Evolutionary conservation across 2,329 filamentous ascomycete species (phyloP), one percentile per base, ranked within the genome.

Genomic region (Diaporthe humulicola): DNA sequence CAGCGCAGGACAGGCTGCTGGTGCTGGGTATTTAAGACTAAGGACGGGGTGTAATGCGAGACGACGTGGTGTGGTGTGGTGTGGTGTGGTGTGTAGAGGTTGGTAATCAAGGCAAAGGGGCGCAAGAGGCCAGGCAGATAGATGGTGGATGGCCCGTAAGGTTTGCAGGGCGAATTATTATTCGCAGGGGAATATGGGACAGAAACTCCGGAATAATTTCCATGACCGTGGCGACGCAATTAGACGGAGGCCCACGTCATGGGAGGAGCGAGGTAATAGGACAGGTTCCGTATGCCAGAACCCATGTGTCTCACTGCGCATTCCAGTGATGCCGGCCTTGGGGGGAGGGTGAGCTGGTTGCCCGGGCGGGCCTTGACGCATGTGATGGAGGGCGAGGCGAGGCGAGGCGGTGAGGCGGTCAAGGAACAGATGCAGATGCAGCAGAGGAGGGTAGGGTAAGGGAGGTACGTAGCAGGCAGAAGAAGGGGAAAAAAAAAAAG

Each of bases 371-470:
- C 30, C 28, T 73, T 60, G 71, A 60, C 71, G 69, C 57, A 72
- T 72, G 70, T 71, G 74, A 71, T 70, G 74, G 71, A 76, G 56
- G 71, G 56, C 61, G 60, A 61, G 71, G 70, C 52, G 71, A 76
- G 74, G 75, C 54, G 73, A 77, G 74, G 73, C 77, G 75, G 70
- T 71, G 75, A 77, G 73, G 70, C 66, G 73, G 74, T 73, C 73
- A 77, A 74, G 61, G 69, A 70, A 61, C 66, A 73, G 48, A 54
- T 64, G 69, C 48, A 52, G 33, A n/a, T n/a, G n/a, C 58, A 56
- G 42, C 60, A 38, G 25, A 73, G 8, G 25, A 30, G 57, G 70
- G 67, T 30, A 61, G 36, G n/a, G 56, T 48, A 17, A 64, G 33
- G 45, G 30, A 40, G 33, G 60, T 54, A 52, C 15, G 17, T 61